Evolutionary conservation across 2,329 filamentous ascomycete species (phyloP).

Genomic region (Botryosphaeria agaves): DNA sequence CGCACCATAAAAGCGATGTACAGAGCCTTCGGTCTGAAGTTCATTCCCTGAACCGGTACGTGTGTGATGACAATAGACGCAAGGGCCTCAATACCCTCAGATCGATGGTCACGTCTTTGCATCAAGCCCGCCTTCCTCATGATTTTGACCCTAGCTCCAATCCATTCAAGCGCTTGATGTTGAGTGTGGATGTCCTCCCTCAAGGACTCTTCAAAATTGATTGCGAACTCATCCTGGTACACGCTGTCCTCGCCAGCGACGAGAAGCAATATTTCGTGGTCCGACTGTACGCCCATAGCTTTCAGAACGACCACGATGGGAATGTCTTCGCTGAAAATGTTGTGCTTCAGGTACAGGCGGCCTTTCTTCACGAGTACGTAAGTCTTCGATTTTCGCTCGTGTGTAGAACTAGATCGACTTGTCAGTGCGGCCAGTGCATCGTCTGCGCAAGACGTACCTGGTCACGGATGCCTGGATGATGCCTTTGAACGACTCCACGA

Average conservation of each 20-base stretch:
- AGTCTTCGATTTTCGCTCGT: constrained; percentile 94
- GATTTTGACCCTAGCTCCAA: constrained; percentile 77
- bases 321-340: constrained; percentile 83
- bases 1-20: constrained; percentile 96
- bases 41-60: constrained; percentile 75
- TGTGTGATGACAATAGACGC: constrained; percentile 90
- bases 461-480: constrained; percentile 92
- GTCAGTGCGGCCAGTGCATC: constrained; percentile 6
- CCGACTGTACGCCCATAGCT: constrained; percentile 81
- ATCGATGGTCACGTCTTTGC: constrained; percentile 65
- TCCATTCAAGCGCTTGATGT: constrained; percentile 86
- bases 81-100: constrained; percentile 84
- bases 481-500: constrained; percentile 91
- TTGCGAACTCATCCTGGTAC: constrained; percentile 87
- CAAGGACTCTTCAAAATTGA: constrained; percentile 87
- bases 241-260: constrained; percentile 73
- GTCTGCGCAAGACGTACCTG: constrained; percentile 26
- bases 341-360: constrained; percentile 75
- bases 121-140: constrained; percentile 43
- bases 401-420: constrained; percentile 96
- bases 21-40: constrained; percentile 89
- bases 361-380: constrained; percentile 94
- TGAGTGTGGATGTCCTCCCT: constrained; percentile 79
- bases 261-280: constrained; percentile 85
- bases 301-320: constrained; percentile 89